phyloP scores from a whole-genome alignment of 805 yeast genomes.

The Zygotorulaspora chibaensis region DNA sequence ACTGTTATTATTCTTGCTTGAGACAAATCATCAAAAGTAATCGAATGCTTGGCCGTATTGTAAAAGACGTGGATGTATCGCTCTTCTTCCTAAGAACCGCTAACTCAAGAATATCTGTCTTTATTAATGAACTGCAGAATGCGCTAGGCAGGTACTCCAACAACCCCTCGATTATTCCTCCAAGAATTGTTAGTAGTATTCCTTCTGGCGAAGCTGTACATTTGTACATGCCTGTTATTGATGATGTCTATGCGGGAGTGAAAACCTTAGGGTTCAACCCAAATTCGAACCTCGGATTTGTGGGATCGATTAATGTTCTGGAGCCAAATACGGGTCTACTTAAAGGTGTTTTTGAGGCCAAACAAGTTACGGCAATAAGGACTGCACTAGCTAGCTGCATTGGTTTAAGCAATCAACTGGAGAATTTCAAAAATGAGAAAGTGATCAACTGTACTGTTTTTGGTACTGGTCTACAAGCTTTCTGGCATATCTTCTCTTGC shows the following conservation, averaged over 20 bases:
- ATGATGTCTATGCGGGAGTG: slow-evolving; percentile 49
- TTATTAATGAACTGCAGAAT: slow-evolving; percentile 13
- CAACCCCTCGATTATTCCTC: slow-evolving; percentile 49
- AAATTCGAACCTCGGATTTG: slow-evolving; percentile 56
- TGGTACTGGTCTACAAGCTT: slow-evolving; percentile 63
- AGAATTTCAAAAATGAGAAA: slow-evolving; percentile 13
- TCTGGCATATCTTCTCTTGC: slow-evolving; percentile 48
- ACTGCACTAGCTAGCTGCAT: slow-evolving; percentile 57
- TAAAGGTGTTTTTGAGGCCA: slow-evolving; percentile 53
- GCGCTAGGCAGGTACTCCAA: slow-evolving; percentile 42
- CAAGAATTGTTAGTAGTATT: slow-evolving; percentile 45
- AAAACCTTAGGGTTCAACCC: slow-evolving; percentile 46
- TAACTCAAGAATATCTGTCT: slow-evolving; percentile 3
- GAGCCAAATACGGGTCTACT: slow-evolving; percentile 49
- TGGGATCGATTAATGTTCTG: slow-evolving; percentile 50
- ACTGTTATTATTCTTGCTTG: background rate
- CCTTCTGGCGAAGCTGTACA: slow-evolving; percentile 42
- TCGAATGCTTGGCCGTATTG: slow-evolving; percentile 11
- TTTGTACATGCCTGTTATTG: slow-evolving; percentile 63
- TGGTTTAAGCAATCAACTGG: slow-evolving; percentile 34
- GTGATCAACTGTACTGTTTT: slow-evolving; percentile 37
- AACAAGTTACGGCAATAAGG: slow-evolving; percentile 58
- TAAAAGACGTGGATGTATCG: slow-evolving; percentile 14
- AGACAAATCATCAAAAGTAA: background rate
- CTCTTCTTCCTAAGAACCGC: slow-evolving; percentile 12